phyloP scores from a whole-genome alignment of 495 filamentous ascomycete genomes.

The Bryoglossum gracile region DNA sequence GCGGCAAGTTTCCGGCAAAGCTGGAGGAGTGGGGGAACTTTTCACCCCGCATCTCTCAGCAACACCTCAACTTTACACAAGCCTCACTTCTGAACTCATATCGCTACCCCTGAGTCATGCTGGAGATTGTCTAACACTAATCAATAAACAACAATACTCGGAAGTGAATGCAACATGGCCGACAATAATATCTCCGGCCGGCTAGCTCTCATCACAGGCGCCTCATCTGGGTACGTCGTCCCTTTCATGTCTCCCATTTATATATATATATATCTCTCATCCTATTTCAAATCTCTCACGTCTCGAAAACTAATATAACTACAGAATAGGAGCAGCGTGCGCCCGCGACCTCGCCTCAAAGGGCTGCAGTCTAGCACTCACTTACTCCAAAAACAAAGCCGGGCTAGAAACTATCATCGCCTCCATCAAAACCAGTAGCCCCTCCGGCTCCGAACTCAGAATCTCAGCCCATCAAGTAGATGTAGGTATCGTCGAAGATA shows the following conservation, averaged over 20 bases:
- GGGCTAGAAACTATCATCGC: slow-evolving; percentile 36
- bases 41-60: too few relatives aligned
- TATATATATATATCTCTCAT: too few relatives aligned
- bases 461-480: slow-evolving; percentile 54
- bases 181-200: slow-evolving; percentile 8
- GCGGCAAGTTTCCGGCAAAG: too few relatives aligned
- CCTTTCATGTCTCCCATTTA: too few relatives aligned
- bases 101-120: too few relatives aligned
- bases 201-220: slow-evolving; percentile 2
- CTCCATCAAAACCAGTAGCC: slow-evolving; percentile 16
- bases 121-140: too few relatives aligned
- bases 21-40: too few relatives aligned
- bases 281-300: not conserved
- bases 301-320: not conserved
- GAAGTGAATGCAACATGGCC: too few relatives aligned
- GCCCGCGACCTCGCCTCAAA: slow-evolving; percentile 47
- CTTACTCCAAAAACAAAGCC: slow-evolving; percentile 46
- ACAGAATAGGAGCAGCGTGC: slow-evolving; percentile 50
- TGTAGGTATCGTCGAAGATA: slow-evolving; percentile 24
- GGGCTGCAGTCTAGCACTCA: slow-evolving; percentile 52
- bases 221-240: slow-evolving; percentile 2
- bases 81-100: too few relatives aligned
- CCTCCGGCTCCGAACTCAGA: slow-evolving; percentile 25
- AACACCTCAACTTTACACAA: too few relatives aligned
- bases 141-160: too few relatives aligned